A percentile compares a stretch with the other conserved stretches of the same genome.
Conservation (phyloP, 352 stramenopile species). For the Poterioochromonas sp. region DNA sequence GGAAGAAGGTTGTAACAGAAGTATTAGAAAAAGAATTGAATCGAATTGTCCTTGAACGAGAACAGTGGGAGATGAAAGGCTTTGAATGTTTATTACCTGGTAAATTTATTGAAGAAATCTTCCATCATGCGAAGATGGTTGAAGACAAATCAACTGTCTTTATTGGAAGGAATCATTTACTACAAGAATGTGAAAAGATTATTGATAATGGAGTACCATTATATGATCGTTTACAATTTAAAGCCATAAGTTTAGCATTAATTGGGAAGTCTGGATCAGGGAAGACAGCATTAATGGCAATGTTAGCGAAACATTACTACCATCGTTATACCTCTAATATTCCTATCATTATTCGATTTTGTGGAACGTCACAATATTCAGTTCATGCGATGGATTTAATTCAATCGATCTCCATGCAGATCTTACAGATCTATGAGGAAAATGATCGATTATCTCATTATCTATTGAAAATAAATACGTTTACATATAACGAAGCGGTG, state of each 20-base stretch:
- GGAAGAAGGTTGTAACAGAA: not conserved
- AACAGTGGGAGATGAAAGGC: not conserved
- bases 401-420: not conserved
- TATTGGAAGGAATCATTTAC: not conserved
- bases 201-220: not conserved
- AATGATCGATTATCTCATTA: not conserved
- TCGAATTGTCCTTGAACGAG: not conserved
- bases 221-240: not conserved
- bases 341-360: constrained; percentile 26
- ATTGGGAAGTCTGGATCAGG: not conserved
- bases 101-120: not conserved
- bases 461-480: too few species aligned
- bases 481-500: not conserved
- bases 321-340: not conserved
- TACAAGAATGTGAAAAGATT: not conserved
- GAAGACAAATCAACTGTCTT: not conserved
- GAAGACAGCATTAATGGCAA: constrained; percentile 26
- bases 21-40: not conserved
- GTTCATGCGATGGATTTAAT: not conserved
- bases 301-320: not conserved
- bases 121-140: not conserved
- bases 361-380: not conserved
- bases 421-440: not conserved
- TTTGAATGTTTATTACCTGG: not conserved
- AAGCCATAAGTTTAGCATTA: not conserved